Evolutionary conservation across 345 rosid genomes (phyloP), one percentile per base, ranked within the genome.

Genomic region (Euclidium syriacum): DNA sequence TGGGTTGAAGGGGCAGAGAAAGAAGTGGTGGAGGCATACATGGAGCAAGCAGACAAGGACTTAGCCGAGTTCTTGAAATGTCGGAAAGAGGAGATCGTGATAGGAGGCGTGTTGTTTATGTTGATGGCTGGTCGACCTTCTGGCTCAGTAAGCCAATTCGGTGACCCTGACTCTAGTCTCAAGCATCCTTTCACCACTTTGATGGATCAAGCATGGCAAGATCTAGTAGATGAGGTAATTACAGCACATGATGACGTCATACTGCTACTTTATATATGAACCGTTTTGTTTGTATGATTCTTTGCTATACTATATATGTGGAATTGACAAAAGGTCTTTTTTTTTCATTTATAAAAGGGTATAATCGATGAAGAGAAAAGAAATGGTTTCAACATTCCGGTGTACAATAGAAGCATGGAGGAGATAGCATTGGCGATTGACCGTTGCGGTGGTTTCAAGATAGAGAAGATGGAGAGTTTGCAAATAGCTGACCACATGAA

Each of bases 151-250:
- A 68, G 27, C 15, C 86, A 82, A 52, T 26, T 79, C 26, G 72
- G 61, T 10, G 83, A 79, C 46, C 64, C 55, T 30, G 79, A 77
- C 52, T 69, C 83, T 0, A 55, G 72, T 27, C 65, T 65, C 23
- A 79, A 77, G 52, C 80, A 79, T 44, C 82, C 75, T 19, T 82
- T 79, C 60, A 68, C 80, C 12, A 34, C 48, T 35, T 70, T 75
- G 49, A 73, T 82, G 84, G 80, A 82, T 72, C 79, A 71, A 19
- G 77, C 82, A 52, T 82, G 86, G 83, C 79, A 77, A 58, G 84
- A 82, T 68, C 52, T 82, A 18, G 36, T 82, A 63, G 70, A 77
- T 6, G 82, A 79, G 83, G 83, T 79, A 71, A 10, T 51, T 30
- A 18, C 8, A 51, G 14, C 29, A 30, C 29, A 33, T 43, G 7